Evolutionary conservation across 768 basidiomycete genomes (phyloP).

Genomic region (Mycena galericulata): DNA sequence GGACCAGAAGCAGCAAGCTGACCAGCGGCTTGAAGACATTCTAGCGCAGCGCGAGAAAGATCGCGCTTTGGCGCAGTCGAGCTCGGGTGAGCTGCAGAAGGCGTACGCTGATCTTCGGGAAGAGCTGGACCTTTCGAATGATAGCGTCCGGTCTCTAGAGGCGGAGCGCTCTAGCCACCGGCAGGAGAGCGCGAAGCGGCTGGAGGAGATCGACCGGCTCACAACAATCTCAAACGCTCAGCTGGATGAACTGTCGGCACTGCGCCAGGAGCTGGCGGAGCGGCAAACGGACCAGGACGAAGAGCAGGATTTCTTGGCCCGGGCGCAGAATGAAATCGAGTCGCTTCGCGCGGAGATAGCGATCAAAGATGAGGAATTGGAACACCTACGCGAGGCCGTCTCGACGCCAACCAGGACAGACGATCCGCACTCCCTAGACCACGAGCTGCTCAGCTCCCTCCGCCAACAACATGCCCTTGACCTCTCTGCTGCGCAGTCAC

Average conservation of each 20-base stretch:
- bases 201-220: slow-evolving; percentile 71
- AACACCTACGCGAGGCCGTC: slow-evolving; percentile 62
- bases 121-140: slow-evolving; percentile 67
- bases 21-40: slow-evolving; percentile 58
- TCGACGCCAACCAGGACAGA: slow-evolving; percentile 54
- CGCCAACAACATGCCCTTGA: slow-evolving; percentile 85
- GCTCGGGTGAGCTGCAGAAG: slow-evolving; percentile 69
- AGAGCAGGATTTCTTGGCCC: slow-evolving; percentile 70
- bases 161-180: slow-evolving; percentile 71
- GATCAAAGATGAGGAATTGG: slow-evolving; percentile 75
- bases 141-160: slow-evolving; percentile 70
- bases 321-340: slow-evolving; percentile 79
- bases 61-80: slow-evolving; percentile 58
- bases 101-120: slow-evolving; percentile 72
- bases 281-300: slow-evolving; percentile 63
- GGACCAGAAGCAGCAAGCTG: slow-evolving; percentile 60
- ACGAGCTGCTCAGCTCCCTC: slow-evolving; percentile 78
- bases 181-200: slow-evolving; percentile 64
- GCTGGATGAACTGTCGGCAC: slow-evolving; percentile 63
- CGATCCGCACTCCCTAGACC: slow-evolving; percentile 69
- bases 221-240: slow-evolving; percentile 57
- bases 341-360: slow-evolving; percentile 70
- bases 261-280: slow-evolving; percentile 67
- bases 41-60: slow-evolving; percentile 66
- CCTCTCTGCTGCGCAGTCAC: slow-evolving; percentile 82